These are phyloP conservation scores for Leishmania aethiopica DNA, from an alignment of 208 protist genomes.

Conservation along the genomic window DNA sequence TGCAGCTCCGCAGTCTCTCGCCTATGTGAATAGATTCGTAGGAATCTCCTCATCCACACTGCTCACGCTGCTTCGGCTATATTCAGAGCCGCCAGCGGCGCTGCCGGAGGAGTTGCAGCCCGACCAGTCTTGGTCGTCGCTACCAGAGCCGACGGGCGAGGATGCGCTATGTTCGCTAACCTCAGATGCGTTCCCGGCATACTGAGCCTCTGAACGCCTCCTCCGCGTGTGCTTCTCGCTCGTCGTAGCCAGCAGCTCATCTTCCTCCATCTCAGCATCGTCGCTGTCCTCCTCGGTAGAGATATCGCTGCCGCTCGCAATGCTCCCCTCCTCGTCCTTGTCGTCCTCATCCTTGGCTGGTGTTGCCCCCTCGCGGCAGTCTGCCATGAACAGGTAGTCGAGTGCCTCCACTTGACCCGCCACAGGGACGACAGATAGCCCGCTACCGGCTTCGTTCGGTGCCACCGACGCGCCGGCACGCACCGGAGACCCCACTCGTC, in stretches of 20 bases:
- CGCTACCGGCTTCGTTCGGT: not conserved
- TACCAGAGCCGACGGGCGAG: constrained; percentile 18
- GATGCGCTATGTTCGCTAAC: constrained; percentile 31
- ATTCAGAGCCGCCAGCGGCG: constrained; percentile 12
- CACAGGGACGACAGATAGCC: constrained; percentile 5
- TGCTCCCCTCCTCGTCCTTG: constrained; percentile 17
- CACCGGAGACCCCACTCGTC: constrained; percentile 27
- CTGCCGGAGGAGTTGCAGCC: constrained; percentile 18
- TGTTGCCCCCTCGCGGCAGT: constrained; percentile 9
- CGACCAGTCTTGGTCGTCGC: constrained; percentile 36
- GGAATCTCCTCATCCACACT: constrained; percentile 35
- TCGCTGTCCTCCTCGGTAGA: constrained; percentile 10
- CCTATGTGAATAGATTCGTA: constrained; percentile 27
- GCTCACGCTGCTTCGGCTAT: constrained; percentile 27
- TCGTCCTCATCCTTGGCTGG: constrained; percentile 17
- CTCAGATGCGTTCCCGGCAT: constrained; percentile 21
- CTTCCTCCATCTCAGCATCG: constrained; percentile 15
- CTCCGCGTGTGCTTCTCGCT: not conserved
- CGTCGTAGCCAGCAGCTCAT: not conserved
- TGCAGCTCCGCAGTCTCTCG: no score
- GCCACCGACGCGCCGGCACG: not conserved
- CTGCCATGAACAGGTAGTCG: constrained; percentile 28
- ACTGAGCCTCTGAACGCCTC: not conserved
- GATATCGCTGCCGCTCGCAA: constrained; percentile 14
- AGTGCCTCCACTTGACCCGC: constrained; percentile 32